These are phyloP conservation scores for Scheffersomyces illinoinensis DNA, from an alignment of 1,139 yeast species.

Conservation along the genomic window DNA sequence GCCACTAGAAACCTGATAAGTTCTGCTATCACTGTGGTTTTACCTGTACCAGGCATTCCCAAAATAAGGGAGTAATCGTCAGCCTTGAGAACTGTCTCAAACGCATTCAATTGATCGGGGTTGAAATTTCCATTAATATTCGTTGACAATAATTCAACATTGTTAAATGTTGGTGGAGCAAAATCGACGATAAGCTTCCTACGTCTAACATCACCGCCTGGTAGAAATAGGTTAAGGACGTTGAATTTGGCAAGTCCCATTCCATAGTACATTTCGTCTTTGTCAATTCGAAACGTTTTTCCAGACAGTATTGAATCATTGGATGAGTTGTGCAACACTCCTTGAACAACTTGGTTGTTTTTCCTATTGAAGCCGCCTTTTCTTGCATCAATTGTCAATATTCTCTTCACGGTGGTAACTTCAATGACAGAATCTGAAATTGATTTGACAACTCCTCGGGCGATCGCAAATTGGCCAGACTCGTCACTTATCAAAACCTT, in stretches of 20 bases:
- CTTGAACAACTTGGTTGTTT: conserved; percentile 50
- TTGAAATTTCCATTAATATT: conserved; percentile 41
- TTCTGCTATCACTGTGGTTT: conserved; percentile 87
- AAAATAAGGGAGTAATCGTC: conserved; percentile 77
- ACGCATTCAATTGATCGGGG: conserved; percentile 68
- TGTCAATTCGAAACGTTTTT: conserved; percentile 65
- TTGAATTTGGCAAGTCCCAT: conserved; percentile 78
- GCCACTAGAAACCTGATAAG: conserved; percentile 61
- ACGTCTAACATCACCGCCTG: conserved; percentile 52
- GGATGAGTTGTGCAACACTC: conserved; percentile 36
- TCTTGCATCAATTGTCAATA: conserved; percentile 46
- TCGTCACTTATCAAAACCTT: conserved; percentile 77
- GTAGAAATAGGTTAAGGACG: conserved; percentile 62
- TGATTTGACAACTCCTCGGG: conserved; percentile 57
- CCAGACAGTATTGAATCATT: conserved; percentile 1
- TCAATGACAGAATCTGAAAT: conserved; percentile 39
- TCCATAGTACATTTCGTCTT: conserved; percentile 75
- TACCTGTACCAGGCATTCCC: conserved; percentile 99
- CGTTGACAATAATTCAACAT: conserved; percentile 21
- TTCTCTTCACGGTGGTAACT: conserved; percentile 52
- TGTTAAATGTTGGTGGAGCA: conserved; percentile 35
- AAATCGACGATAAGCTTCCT: conserved; percentile 66
- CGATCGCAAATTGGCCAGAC: conserved; percentile 71
- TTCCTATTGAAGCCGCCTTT: conserved; percentile 40
- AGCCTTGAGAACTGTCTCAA: conserved; percentile 62